Conservation (phyloP, 2,329 filamentous ascomycete species). For the Sporothrix dimorphospora region DNA sequence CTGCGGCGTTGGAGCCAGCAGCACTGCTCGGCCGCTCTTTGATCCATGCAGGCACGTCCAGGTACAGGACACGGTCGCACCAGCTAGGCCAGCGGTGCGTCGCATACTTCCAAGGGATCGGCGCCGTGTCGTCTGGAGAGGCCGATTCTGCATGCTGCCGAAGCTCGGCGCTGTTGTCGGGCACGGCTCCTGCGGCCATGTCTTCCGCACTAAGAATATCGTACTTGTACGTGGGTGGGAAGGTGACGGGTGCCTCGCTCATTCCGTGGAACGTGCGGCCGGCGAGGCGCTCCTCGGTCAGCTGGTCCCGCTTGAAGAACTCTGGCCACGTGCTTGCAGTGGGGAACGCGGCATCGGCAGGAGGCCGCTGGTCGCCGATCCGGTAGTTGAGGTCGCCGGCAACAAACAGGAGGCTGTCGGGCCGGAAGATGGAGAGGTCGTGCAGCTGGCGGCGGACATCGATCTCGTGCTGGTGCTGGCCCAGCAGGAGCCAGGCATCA, state of each 20-base stretch:
- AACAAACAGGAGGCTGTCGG: conserved; percentile 78
- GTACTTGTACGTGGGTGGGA: conserved; percentile 96
- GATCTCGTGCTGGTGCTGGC: conserved; percentile 30
- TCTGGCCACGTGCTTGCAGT: conserved; percentile 65
- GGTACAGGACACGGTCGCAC: conserved; percentile 88
- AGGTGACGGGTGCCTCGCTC: conserved; percentile 71
- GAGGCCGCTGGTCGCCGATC: conserved; percentile 69
- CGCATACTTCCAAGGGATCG: conserved; percentile 71
- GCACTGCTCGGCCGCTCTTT: conserved; percentile 32
- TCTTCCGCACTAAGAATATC: conserved; percentile 44
- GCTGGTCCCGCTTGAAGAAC: conserved; percentile 77
- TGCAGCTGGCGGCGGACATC: conserved; percentile 46
- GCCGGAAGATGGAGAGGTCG: conserved; percentile 70
- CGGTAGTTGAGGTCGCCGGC: conserved; percentile 96
- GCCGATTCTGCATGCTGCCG: conserved; percentile 27
- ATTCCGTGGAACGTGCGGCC: conserved; percentile 78
- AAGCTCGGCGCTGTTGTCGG: conserved; percentile 39
- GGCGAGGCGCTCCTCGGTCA: conserved; percentile 69
- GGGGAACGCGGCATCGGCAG: conserved; percentile 64
- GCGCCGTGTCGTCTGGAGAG: conserved; percentile 33
- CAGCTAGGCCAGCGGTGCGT: conserved; percentile 85
- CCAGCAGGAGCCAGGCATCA: conserved; percentile 43
- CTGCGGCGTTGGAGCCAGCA: conserved; percentile 1
- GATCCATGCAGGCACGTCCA: conserved; percentile 62
- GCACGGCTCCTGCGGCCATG: conserved; percentile 39